A percentile compares a stretch with the other conserved stretches of the same genome.
These are phyloP conservation scores for Candida nonsorbophila DNA, from an alignment of 805 yeast species.

Conservation along the genomic window DNA sequence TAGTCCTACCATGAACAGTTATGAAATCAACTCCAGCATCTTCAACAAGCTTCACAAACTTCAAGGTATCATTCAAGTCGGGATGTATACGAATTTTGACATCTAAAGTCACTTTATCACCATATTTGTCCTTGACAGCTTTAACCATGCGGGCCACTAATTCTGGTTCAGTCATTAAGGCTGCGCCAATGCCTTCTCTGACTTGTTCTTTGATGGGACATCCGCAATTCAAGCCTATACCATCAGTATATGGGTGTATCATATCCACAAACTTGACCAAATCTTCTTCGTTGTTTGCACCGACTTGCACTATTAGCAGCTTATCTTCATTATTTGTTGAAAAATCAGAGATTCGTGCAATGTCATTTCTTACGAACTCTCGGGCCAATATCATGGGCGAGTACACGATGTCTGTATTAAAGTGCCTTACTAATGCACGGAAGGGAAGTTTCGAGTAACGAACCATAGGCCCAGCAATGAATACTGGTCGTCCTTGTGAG, in stretches of 20 bases:
- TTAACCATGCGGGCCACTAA: conserved; percentile 77
- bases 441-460: conserved; percentile 92
- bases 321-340: conserved; percentile 68
- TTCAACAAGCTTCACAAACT: conserved; percentile 69
- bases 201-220: conserved; percentile 96
- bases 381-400: conserved; percentile 96
- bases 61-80: conserved; percentile 66
- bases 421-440: conserved; percentile 67
- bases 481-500: conserved; percentile 27
- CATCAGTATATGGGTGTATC: conserved; percentile 90
- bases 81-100: conserved; percentile 87
- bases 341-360: conserved; percentile 82
- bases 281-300: conserved; percentile 80
- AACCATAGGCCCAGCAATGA: conserved; percentile 86
- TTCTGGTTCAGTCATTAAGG: conserved; percentile 80
- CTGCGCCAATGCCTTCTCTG: conserved; percentile 95
- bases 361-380: conserved; percentile 81
- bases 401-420: conserved; percentile 76
- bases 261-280: conserved; percentile 76
- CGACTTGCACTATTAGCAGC: conserved; percentile 83
- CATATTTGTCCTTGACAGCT: conserved; percentile 74
- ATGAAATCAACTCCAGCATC: conserved; percentile 89
- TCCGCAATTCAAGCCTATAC: conserved; percentile 93
- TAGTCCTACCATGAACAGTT: conserved; percentile 91
- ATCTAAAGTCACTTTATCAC: conserved; percentile 70